phyloP scores from a whole-genome alignment of 1,284 basidiomycete genomes.

The Rhodotorula sp. region DNA sequence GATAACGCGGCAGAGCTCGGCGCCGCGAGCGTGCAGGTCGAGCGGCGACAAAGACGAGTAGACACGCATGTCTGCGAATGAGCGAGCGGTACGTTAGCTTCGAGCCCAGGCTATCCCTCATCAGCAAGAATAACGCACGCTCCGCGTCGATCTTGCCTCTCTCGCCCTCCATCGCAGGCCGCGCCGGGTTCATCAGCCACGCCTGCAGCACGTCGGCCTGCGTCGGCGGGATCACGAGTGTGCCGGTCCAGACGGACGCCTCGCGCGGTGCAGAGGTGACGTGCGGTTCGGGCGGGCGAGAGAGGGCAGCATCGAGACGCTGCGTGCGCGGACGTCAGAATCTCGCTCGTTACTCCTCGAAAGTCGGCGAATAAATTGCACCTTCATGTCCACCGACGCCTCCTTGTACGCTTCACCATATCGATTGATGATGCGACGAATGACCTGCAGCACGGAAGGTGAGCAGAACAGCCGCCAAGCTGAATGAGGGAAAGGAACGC shows the following conservation, averaged over 20 bases:
- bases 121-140: conserved; percentile 7
- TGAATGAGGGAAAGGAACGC: background rate
- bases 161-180: conserved; percentile 15
- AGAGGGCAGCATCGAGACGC: conserved; percentile 32
- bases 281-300: conserved; percentile 13
- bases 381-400: conserved; percentile 25
- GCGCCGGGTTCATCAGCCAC: conserved; percentile 25
- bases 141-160: conserved; percentile 30
- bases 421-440: conserved; percentile 32
- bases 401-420: conserved; percentile 32
- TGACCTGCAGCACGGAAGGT: conserved; percentile 1
- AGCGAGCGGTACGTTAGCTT: background rate
- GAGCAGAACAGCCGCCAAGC: background rate
- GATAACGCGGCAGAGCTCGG: conserved; percentile 33
- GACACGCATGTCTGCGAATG: conserved; percentile 33
- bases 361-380: too few relatives aligned
- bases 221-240: conserved; percentile 21
- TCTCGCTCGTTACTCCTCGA: too few relatives aligned
- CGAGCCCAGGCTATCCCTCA: too few relatives aligned
- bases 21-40: conserved; percentile 35
- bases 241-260: conserved; percentile 23
- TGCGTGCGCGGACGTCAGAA: background rate
- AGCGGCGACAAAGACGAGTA: conserved; percentile 36
- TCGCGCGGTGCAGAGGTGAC: conserved; percentile 23
- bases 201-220: conserved; percentile 29